phyloP scores from a whole-genome alignment of 306 rosid species.

The Abrus pulchellus region DNA sequence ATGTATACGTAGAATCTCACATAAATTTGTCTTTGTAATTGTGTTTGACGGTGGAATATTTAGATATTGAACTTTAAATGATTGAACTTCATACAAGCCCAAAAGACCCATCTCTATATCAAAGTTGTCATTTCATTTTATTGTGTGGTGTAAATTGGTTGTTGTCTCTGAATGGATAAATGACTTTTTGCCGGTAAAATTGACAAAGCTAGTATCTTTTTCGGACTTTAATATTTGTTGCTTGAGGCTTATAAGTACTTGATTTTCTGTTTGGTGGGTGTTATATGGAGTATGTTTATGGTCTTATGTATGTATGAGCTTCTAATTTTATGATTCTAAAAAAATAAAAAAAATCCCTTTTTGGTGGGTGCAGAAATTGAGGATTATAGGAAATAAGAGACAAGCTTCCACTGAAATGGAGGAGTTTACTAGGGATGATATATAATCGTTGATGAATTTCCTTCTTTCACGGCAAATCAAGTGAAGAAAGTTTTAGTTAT shows the following conservation, averaged over 20 bases:
- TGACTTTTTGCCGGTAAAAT: neutral
- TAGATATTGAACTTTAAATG: neutral
- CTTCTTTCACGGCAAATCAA: conserved; percentile 56
- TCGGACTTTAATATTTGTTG: neutral
- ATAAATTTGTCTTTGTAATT: too few relatives aligned
- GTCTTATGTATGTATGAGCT: neutral
- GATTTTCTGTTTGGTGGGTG: conserved; percentile 6
- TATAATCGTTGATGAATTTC: conserved; percentile 59
- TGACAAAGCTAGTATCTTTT: neutral
- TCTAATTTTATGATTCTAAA: conserved; percentile 1
- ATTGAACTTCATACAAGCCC: neutral
- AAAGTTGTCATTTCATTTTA: neutral
- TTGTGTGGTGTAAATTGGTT: neutral
- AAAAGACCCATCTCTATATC: neutral
- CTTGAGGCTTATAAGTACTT: neutral
- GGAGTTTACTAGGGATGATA: conserved; percentile 50
- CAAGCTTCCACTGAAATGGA: conserved; percentile 68
- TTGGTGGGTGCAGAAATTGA: conserved; percentile 64
- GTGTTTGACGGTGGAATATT: too few relatives aligned
- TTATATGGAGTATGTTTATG: neutral
- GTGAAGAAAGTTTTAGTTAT: conserved; percentile 71
- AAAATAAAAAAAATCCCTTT: conserved; percentile 2
- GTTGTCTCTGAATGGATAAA: conserved; percentile 2
- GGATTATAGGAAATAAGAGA: conserved; percentile 55
- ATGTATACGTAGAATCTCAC: too few relatives aligned